Percentiles rank a stretch among this genome's conserved stretches.
Conservation (phyloP, 176 grass and related monocot genomes). For the Eleusine indica region DNA sequence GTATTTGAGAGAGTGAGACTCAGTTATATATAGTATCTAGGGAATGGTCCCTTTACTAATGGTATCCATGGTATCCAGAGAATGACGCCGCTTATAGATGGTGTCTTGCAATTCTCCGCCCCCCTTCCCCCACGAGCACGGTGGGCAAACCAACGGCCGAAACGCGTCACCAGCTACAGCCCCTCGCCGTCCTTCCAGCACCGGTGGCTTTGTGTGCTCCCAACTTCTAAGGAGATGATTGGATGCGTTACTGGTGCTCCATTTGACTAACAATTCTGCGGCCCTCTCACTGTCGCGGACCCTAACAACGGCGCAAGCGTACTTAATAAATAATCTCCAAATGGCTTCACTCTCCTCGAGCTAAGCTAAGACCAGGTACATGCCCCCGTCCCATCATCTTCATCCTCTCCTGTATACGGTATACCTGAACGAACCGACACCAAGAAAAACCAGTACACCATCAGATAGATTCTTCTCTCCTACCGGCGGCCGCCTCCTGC, state of each 20-base stretch:
- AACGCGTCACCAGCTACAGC: conserved; percentile 24
- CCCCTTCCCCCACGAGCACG: background rate
- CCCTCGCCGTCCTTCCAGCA: conserved; percentile 16
- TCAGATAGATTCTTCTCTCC: background rate
- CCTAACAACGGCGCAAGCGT: background rate
- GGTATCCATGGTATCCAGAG: no score
- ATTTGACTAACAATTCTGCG: background rate
- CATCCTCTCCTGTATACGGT: no score
- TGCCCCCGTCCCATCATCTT: background rate
- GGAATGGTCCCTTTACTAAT: no score
- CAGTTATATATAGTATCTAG: no score
- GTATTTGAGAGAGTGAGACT: no score
- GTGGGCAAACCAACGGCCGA: conserved; percentile 24
- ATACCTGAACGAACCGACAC: background rate
- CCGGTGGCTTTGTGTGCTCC: background rate
- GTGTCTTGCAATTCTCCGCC: no score
- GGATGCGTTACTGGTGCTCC: background rate
- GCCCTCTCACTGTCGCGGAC: background rate
- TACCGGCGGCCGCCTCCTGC: background rate
- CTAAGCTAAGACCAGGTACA: background rate
- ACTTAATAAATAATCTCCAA: conserved; percentile 18
- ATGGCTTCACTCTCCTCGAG: background rate
- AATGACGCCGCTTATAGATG: no score
- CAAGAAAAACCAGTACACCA: background rate
- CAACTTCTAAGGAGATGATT: background rate